Conservation (phyloP, 129 eudicot genomes). For the Silybum marianum region DNA sequence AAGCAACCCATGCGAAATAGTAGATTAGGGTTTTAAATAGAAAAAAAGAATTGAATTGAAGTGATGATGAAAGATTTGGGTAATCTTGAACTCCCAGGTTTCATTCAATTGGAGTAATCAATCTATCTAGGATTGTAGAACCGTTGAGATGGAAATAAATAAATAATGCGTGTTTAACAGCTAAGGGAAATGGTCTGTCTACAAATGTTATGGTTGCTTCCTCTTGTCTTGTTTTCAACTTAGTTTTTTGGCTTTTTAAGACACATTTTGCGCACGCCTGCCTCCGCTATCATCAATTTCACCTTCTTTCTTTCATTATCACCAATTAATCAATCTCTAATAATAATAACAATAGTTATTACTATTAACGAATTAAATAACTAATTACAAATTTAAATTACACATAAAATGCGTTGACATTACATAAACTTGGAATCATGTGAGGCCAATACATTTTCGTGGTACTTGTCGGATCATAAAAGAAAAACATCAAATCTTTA, state of each 20-base stretch:
- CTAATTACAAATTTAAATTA: too few species aligned
- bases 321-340: neutral
- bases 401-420: too few species aligned
- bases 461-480: too few species aligned
- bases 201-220: conserved; percentile 24
- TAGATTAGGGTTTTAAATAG: conserved; percentile 25
- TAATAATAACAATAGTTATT: neutral
- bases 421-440: too few species aligned
- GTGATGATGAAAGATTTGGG: conserved; percentile 14
- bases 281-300: conserved; percentile 19
- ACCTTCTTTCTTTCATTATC: neutral
- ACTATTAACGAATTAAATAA: too few species aligned
- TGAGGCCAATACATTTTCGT: too few species aligned
- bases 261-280: conserved; percentile 24
- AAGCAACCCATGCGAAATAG: conserved; percentile 29
- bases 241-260: conserved; percentile 31
- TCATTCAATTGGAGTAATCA: conserved; percentile 29
- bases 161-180: conserved; percentile 32
- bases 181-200: conserved; percentile 26
- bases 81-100: conserved; percentile 31
- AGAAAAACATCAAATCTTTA: too few species aligned
- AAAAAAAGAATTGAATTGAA: conserved; percentile 5
- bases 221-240: conserved; percentile 31
- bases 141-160: conserved; percentile 34
- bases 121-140: conserved; percentile 22